Conservation (phyloP, 495 filamentous ascomycete genomes). For the Letharia columbiana region DNA sequence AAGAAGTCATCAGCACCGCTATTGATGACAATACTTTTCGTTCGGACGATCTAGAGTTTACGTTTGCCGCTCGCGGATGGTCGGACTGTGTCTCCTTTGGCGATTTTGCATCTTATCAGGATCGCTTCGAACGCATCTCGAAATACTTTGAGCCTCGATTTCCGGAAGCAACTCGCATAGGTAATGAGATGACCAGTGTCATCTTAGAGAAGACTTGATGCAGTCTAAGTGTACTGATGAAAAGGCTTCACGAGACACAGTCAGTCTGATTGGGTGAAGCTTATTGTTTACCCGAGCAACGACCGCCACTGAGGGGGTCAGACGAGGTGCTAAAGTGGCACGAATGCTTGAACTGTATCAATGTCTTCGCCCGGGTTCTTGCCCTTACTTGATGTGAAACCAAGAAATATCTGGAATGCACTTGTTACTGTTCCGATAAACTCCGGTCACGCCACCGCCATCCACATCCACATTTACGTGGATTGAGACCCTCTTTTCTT, state of each 20-base stretch:
- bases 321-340: not conserved
- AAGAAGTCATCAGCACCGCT: conserved; percentile 78
- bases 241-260: not conserved
- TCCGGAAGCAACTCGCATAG: conserved; percentile 70
- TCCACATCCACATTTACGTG: too few species aligned
- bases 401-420: not conserved
- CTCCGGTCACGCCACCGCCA: too few species aligned
- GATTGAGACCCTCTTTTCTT: not conserved
- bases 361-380: not conserved
- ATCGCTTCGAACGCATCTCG: conserved; percentile 82
- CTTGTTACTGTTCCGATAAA: not conserved
- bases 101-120: conserved; percentile 81
- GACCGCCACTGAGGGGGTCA: not conserved
- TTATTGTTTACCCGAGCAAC: not conserved
- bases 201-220: conserved; percentile 69
- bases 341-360: too few species aligned
- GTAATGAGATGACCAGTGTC: conserved; percentile 94
- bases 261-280: not conserved
- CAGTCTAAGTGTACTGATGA: not conserved
- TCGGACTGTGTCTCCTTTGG: conserved; percentile 84
- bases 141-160: conserved; percentile 86
- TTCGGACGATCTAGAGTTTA: conserved; percentile 90
- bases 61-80: conserved; percentile 90
- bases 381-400: not conserved
- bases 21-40: conserved; percentile 82